These are phyloP conservation scores for Euryodendron excelsum DNA, from an alignment of 148 eudicot genomes.

Conservation along the genomic window DNA sequence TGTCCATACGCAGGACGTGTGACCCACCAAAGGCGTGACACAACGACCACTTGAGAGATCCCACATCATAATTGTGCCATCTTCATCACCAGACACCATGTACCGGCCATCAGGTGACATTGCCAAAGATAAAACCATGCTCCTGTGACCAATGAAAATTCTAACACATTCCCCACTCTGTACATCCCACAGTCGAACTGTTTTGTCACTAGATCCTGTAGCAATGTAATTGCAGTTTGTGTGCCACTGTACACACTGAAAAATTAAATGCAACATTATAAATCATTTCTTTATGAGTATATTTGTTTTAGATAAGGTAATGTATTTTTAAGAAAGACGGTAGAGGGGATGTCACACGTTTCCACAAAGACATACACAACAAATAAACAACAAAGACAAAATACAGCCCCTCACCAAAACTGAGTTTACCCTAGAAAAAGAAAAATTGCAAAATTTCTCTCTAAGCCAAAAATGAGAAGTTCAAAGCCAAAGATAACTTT, in stretches of 20 bases:
- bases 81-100: constrained; percentile 99
- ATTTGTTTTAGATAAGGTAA: background rate
- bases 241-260: constrained; percentile 98
- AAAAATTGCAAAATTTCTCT: background rate
- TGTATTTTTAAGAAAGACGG: background rate
- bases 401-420: background rate
- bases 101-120: constrained; percentile 99
- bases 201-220: constrained; percentile 99
- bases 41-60: constrained; percentile 93
- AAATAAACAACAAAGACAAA: background rate
- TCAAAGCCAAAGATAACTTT: too few relatives aligned
- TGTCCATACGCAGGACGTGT: constrained; percentile 92
- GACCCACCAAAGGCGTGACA: constrained; percentile 88
- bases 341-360: background rate
- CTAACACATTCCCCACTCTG: constrained; percentile 91
- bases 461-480: too few relatives aligned
- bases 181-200: constrained; percentile 96
- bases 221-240: constrained; percentile 95
- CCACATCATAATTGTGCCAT: constrained; percentile 99
- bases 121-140: constrained; percentile 80
- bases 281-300: background rate
- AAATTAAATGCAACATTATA: constrained; percentile 5
- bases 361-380: background rate
- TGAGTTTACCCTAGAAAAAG: background rate
- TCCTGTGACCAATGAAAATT: constrained; percentile 92